phyloP scores from a whole-genome alignment of 2,329 filamentous ascomycete genomes.

The Hypoxylon sp. region DNA sequence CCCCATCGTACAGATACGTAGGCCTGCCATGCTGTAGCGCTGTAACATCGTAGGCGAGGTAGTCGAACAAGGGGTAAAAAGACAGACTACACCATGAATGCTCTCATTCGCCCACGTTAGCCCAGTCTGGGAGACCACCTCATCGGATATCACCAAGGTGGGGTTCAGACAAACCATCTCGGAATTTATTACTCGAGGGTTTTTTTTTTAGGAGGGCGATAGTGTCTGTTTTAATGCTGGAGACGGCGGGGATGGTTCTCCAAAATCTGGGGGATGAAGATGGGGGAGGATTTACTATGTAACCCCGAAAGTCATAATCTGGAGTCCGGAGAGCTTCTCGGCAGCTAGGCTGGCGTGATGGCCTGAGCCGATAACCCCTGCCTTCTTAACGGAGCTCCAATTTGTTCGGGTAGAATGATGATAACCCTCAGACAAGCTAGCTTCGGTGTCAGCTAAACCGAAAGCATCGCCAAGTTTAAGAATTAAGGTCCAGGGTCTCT shows the following conservation, averaged over 20 bases:
- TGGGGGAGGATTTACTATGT: conserved; percentile 17
- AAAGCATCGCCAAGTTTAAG: conserved; percentile 13
- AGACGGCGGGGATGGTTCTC: conserved; percentile 5
- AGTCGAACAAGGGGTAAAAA: conserved; percentile 26
- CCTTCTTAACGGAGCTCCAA: conserved; percentile 24
- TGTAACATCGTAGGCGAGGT: conserved; percentile 31
- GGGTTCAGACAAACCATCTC: conserved; percentile 29
- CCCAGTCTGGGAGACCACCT: conserved; percentile 28
- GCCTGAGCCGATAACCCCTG: conserved; percentile 10
- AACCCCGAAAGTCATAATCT: conserved; percentile 25
- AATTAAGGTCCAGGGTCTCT: conserved; percentile 18
- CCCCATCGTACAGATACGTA: conserved; percentile 20
- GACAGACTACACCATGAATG: conserved; percentile 14
- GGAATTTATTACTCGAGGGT: conserved; percentile 11
- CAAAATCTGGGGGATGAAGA: conserved; percentile 39
- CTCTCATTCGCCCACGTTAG: conserved; percentile 25
- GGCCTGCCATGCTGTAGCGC: conserved; percentile 23
- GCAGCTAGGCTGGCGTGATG: conserved; percentile 4
- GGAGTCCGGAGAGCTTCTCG: conserved; percentile 20
- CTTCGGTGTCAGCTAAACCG: conserved; percentile 30
- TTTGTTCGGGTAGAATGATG: conserved; percentile 26
- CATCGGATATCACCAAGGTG: conserved; percentile 25
- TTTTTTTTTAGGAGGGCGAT: conserved; percentile 22
- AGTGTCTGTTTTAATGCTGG: conserved; percentile 21
- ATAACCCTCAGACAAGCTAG: conserved; percentile 33